A percentile compares a stretch with the other conserved stretches of the same genome.
These are phyloP conservation scores for Neofusicoccum cordaticola DNA, from an alignment of 2,329 filamentous ascomycete genomes.

Conservation along the genomic window DNA sequence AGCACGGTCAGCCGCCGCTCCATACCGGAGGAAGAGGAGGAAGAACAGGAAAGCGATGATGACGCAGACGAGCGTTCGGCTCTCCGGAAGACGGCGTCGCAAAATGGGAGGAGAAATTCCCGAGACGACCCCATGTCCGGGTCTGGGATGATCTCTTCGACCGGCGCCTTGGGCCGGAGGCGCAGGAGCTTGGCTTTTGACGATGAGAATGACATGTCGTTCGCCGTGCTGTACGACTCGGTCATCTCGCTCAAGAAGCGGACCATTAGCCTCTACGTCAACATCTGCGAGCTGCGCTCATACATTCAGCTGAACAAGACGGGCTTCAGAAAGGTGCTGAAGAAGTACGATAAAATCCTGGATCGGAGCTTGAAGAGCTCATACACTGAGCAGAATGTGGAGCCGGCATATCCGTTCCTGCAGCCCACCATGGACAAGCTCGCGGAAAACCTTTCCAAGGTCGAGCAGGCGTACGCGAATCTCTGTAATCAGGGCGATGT, in stretches of 20 bases:
- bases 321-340: constrained; percentile 91
- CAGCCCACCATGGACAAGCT: constrained; percentile 67
- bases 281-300: constrained; percentile 90
- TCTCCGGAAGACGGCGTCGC: constrained; percentile 36
- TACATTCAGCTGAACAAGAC: constrained; percentile 96
- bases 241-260: constrained; percentile 91
- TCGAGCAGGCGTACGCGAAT: constrained; percentile 78
- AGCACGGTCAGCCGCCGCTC: constrained; percentile 44
- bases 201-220: constrained; percentile 73
- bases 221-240: constrained; percentile 66
- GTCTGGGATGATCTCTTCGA: constrained; percentile 5
- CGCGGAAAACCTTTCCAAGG: constrained; percentile 66
- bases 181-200: constrained; percentile 67
- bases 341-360: constrained; percentile 97
- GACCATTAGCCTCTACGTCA: constrained; percentile 82
- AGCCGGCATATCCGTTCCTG: constrained; percentile 77
- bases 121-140: constrained; percentile 5
- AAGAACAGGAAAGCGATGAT: constrained; percentile 61
- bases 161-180: constrained; percentile 33
- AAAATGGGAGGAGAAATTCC: constrained; percentile 27
- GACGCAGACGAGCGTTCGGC: constrained; percentile 53
- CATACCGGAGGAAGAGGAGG: constrained; percentile 56
- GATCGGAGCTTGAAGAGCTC: constrained; percentile 73
- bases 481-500: constrained; percentile 81
- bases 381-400: constrained; percentile 74